phyloP scores from a whole-genome alignment of 1,284 basidiomycete genomes.

The Ganoderma boninense region DNA sequence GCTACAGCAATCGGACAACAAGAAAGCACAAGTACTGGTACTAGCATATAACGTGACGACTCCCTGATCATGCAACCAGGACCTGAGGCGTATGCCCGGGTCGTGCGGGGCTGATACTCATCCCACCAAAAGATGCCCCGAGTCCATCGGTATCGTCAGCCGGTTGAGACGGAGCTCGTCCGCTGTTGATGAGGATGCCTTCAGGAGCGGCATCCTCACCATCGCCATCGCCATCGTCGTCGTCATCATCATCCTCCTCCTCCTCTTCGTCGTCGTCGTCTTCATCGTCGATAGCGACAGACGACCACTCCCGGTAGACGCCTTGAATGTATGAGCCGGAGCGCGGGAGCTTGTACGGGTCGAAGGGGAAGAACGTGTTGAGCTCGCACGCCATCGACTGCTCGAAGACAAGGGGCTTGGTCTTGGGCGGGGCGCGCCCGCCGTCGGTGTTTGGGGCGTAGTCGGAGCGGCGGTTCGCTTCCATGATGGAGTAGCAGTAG shows the following conservation, averaged over 20 bases:
- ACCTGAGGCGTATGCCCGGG: slow-evolving; percentile 17
- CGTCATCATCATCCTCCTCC: slow-evolving; percentile 54
- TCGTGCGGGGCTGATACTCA: slow-evolving; percentile 79
- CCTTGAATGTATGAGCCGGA: slow-evolving; percentile 74
- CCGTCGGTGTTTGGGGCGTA: slow-evolving; percentile 34
- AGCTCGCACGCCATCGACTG: slow-evolving; percentile 72
- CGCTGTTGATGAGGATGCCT: slow-evolving; percentile 29
- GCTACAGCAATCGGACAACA: slow-evolving; percentile 15
- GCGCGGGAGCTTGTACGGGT: slow-evolving; percentile 91
- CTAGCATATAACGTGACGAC: not conserved
- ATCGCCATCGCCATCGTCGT: slow-evolving; percentile 43
- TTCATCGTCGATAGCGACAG: slow-evolving; percentile 78
- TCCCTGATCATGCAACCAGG: slow-evolving; percentile 16
- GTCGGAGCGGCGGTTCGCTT: slow-evolving; percentile 79
- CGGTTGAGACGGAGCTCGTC: slow-evolving; percentile 32
- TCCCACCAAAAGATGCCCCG: slow-evolving; percentile 73
- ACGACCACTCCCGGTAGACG: slow-evolving; percentile 80
- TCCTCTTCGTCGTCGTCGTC: slow-evolving; percentile 74
- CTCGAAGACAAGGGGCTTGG: slow-evolving; percentile 46
- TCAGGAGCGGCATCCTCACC: slow-evolving; percentile 16
- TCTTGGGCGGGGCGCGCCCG: slow-evolving; percentile 33
- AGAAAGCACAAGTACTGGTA: slow-evolving; percentile 15
- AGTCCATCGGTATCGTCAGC: slow-evolving; percentile 51
- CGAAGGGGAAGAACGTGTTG: slow-evolving; percentile 98
- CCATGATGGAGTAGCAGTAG: slow-evolving; percentile 95